phyloP scores from a whole-genome alignment of 495 filamentous ascomycete genomes.

The Echria macrotheca region DNA sequence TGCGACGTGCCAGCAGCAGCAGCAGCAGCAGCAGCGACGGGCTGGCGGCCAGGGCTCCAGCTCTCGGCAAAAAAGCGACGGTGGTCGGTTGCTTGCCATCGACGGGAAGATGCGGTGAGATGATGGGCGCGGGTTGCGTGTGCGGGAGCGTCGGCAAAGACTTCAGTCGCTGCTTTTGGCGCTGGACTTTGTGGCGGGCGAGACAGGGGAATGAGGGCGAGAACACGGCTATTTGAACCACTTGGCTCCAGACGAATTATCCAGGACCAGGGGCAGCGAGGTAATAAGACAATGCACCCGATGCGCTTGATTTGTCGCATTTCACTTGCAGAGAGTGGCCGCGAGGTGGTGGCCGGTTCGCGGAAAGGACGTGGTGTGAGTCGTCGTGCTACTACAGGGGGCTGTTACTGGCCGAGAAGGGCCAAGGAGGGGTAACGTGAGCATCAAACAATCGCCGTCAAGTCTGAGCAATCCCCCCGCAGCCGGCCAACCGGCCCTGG shows the following conservation, averaged over 20 bases:
- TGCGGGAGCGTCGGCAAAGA: constrained; percentile 4
- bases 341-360: too few species aligned
- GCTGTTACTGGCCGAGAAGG: neutral
- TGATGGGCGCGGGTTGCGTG: neutral
- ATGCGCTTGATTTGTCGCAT: neutral
- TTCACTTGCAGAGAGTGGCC: too few species aligned
- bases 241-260: constrained; percentile 13
- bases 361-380: too few species aligned
- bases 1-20: too few species aligned
- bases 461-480: too few species aligned
- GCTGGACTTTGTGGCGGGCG: neutral
- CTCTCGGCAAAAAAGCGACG: neutral
- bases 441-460: constrained; percentile 24
- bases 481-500: too few species aligned
- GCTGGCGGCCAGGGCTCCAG: neutral
- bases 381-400: neutral
- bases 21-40: neutral
- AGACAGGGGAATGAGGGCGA: constrained; percentile 9
- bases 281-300: too few species aligned
- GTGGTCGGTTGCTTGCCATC: neutral
- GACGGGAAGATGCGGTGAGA: constrained; percentile 10
- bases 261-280: neutral
- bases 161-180: too few species aligned
- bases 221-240: constrained; percentile 12
- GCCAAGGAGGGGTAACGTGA: constrained; percentile 21